phyloP scores from a whole-genome alignment of 2,329 filamentous ascomycete species.

The Colletotrichum lindemuthianum region DNA sequence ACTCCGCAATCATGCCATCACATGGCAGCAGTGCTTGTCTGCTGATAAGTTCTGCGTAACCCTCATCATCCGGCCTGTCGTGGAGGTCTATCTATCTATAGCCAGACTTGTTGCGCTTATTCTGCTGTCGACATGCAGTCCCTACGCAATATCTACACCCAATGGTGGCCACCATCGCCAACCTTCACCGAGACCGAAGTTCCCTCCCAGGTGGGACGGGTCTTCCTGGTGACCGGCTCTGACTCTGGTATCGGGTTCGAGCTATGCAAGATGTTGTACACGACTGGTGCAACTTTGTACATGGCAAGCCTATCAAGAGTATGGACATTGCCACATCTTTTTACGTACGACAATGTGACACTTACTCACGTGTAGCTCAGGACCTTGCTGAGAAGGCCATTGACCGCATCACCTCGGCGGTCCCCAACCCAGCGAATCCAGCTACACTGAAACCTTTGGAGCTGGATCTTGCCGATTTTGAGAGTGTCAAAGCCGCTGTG shows the following conservation, averaged over 20 bases:
- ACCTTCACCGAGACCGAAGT: constrained; percentile 41
- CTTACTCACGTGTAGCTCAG: background rate
- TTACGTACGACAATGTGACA: background rate
- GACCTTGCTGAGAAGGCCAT: background rate
- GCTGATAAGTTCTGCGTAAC: background rate
- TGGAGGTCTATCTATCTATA: background rate
- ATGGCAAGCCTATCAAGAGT: constrained; percentile 55
- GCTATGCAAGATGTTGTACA: constrained; percentile 62
- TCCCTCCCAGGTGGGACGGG: constrained; percentile 40
- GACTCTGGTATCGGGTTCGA: constrained; percentile 57
- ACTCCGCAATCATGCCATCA: background rate
- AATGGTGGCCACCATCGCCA: constrained; percentile 39
- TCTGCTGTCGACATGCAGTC: background rate
- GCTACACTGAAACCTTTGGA: constrained; percentile 45
- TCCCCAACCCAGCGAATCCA: constrained; percentile 6
- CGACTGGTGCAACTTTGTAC: constrained; percentile 62
- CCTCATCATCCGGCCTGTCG: background rate
- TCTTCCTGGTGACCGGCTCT: constrained; percentile 59
- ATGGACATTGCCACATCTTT: background rate
- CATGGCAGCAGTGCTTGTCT: background rate
- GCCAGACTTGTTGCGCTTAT: background rate
- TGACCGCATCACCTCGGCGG: background rate
- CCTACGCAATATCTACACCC: background rate
- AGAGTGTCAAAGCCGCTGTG: constrained; percentile 50
- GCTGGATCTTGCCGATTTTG: constrained; percentile 54